Base-by-base conservation (phyloP, 495 filamentous ascomycete genomes). In the Parachaetomium inaequale region DNA sequence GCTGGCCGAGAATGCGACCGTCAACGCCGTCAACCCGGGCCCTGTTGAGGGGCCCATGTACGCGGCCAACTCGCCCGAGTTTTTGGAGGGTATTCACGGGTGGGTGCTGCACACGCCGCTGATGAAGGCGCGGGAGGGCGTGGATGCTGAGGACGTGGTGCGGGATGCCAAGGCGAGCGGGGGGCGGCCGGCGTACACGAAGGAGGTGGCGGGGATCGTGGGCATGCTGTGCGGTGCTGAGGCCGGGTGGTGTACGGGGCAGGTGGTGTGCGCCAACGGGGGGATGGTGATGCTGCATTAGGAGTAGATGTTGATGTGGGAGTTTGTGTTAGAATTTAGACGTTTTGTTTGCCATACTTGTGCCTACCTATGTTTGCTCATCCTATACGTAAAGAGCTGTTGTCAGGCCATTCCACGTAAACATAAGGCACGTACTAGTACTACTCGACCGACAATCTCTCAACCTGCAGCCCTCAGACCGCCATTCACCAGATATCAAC, bases 11-110 rank as follows among this genome's bases (percentile, higher is more conserved):
- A 77, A 85, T 8, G 83, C 81, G 0, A 97, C 92, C 0, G 91
- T 96, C 40, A 97, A 96, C 70, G 85, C 88, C 0, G 79, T 97
- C 40, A 97, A 96, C 75, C 93, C 92, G 0, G 92, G 93, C 0
- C 92, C 92, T 0, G 91, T 94, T 0, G 82, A 85, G 52, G 92
- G 90, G 7, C 90, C 93, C 59, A 94, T 84, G 81, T 82, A 78
- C 61, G 71, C 64, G 55, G 53, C 66, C 17, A 81, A 76, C 51
- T 68, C 71, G 0, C 55, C 65, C 7, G 72, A 76, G 61, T 82
- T 83, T 52, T 68, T 76, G 63, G 63, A 66, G 53, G 62, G 58
- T 5, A 72, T 82, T 57, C 70, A 70, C 56, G 75, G 78, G 7
- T 89, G 80, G 69, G 85, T 87, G 65, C 81, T 88, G 76, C 83